phyloP scores from a whole-genome alignment of 129 eudicot species.

The Mikania micrantha region DNA sequence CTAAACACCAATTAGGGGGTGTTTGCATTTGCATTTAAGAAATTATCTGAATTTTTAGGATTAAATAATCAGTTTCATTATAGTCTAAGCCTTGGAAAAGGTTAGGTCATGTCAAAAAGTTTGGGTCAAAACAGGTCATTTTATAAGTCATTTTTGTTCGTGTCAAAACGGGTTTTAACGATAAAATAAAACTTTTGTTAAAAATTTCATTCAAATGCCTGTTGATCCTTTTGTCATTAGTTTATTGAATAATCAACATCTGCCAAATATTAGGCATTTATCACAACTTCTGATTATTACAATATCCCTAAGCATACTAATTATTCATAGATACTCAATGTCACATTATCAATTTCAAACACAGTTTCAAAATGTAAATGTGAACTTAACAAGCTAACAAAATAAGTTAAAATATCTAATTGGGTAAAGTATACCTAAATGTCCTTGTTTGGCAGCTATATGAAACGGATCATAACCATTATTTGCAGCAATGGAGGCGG shows the following conservation, averaged over 20 bases:
- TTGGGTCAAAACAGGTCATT: not conserved
- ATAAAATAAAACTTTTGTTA: not conserved
- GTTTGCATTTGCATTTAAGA: not conserved
- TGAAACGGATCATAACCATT: conserved; percentile 92
- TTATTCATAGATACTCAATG: not conserved
- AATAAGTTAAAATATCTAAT: not conserved
- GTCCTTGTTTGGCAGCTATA: conserved; percentile 92
- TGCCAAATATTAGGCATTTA: not conserved
- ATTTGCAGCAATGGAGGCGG: conserved; percentile 78
- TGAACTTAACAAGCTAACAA: not conserved
- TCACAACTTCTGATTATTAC: not conserved
- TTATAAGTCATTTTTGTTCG: not conserved
- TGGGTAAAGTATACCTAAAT: conserved; percentile 50
- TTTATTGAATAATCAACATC: not conserved
- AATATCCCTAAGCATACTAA: not conserved
- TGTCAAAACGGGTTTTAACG: not conserved
- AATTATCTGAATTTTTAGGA: not conserved
- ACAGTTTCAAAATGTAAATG: not conserved
- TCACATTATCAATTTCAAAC: not conserved
- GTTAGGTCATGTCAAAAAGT: not conserved
- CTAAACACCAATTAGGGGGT: not conserved
- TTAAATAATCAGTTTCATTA: not conserved
- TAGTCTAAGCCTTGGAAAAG: not conserved
- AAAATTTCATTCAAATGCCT: not conserved
- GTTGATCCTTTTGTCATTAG: not conserved